Percentiles rank a stretch among this genome's conserved stretches.
phyloP scores from a whole-genome alignment of 805 yeast genomes.

The Teunomyces tritomae region DNA sequence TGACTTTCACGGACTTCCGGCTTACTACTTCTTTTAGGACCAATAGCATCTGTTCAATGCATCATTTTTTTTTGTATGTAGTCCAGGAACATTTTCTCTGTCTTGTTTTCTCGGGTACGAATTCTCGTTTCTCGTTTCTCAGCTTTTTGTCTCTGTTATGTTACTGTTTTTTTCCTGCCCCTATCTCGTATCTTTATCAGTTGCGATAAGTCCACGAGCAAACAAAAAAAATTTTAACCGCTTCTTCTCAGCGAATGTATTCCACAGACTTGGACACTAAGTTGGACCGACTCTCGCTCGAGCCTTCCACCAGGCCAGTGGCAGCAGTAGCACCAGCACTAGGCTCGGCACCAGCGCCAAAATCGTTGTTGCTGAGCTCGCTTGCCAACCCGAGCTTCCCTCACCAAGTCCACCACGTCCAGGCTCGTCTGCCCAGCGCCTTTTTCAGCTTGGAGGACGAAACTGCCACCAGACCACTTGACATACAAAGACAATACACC shows the following conservation, averaged over 20 bases:
- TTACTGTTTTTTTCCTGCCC: not conserved
- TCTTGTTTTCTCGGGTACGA: no score
- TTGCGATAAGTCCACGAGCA: not conserved
- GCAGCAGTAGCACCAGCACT: not conserved
- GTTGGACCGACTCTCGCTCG: slow-evolving; percentile 7
- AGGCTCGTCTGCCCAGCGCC: slow-evolving; percentile 5
- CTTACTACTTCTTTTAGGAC: no score
- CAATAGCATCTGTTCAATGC: no score
- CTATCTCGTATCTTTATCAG: not conserved
- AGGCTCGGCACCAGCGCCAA: not conserved
- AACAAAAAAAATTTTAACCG: not conserved
- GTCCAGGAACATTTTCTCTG: no score
- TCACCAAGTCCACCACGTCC: not conserved
- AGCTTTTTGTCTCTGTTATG: not conserved
- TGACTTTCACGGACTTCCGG: no score
- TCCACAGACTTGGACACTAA: slow-evolving; percentile 8
- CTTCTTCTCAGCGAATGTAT: slow-evolving; percentile 4
- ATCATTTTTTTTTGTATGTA: no score
- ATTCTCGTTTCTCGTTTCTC: no score
- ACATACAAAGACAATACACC: slow-evolving; percentile 7
- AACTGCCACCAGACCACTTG: not conserved
- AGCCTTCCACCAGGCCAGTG: not conserved
- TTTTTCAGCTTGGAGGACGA: slow-evolving; percentile 13
- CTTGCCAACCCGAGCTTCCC: slow-evolving; percentile 20
- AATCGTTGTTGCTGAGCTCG: slow-evolving; percentile 26